Percentiles rank a stretch among this genome's conserved stretches.
Conservation (phyloP, 2,329 filamentous ascomycete genomes). For the Ophiostoma perfectum region DNA sequence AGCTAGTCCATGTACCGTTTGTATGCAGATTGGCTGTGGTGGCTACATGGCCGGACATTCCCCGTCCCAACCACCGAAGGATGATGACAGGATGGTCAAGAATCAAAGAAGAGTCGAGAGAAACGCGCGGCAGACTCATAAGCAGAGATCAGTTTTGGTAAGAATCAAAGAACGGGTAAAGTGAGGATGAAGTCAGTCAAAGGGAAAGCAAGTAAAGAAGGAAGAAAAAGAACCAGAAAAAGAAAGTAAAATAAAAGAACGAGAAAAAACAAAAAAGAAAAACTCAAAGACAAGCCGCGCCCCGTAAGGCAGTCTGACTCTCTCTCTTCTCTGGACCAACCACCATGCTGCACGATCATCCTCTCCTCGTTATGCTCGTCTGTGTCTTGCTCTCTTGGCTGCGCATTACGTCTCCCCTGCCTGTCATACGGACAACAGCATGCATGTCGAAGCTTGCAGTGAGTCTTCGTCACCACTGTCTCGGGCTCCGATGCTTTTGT, state of each 20-base stretch:
- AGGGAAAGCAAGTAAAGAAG: not conserved
- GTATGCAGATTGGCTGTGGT: not conserved
- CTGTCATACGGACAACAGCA: slow-evolving; percentile 4
- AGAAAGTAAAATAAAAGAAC: not conserved
- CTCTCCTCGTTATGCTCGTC: too few species aligned
- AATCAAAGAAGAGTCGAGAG: not conserved
- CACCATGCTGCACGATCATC: too few species aligned
- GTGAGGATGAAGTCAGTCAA: not conserved
- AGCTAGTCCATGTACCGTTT: not conserved
- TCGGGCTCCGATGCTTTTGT: not conserved
- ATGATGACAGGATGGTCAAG: not conserved
- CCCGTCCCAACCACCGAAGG: slow-evolving; percentile 5
- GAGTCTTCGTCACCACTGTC: not conserved
- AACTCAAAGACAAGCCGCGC: too few species aligned
- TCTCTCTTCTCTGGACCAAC: too few species aligned
- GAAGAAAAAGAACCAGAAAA: not conserved
- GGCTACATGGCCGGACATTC: slow-evolving; percentile 13
- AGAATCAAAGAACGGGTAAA: not conserved
- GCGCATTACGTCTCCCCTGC: not conserved
- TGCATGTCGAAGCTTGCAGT: not conserved
- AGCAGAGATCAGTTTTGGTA: too few species aligned
- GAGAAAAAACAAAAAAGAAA: not conserved
- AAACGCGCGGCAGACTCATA: not conserved
- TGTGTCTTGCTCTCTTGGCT: not conserved
- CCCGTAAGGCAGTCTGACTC: too few species aligned